A percentile compares a stretch with the other conserved stretches of the same genome.
phyloP scores from a whole-genome alignment of 495 filamentous ascomycete species.

The Neurospora terricola region DNA sequence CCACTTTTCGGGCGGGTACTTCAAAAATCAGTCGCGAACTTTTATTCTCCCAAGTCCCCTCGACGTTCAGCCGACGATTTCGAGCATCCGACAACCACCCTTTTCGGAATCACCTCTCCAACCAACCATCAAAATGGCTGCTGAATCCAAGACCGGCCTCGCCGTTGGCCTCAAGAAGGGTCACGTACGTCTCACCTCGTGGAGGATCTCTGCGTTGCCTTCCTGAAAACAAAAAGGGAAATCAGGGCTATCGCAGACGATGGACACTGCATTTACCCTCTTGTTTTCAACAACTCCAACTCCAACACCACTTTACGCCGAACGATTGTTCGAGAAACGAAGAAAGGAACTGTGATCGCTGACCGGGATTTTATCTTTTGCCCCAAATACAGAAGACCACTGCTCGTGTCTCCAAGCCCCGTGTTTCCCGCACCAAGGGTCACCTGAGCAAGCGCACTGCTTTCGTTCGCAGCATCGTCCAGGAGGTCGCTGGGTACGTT shows the following conservation, averaged over 20 bases:
- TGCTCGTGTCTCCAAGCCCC: conserved; percentile 70
- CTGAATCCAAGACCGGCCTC: conserved; percentile 55
- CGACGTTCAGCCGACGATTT: conserved; percentile 10
- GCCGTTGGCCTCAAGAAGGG: conserved; percentile 79
- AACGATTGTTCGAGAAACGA: not conserved
- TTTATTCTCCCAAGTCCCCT: conserved; percentile 11
- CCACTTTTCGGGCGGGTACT: not conserved
- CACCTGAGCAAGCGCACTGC: conserved; percentile 84
- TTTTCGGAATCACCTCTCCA: conserved; percentile 5
- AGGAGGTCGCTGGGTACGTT: conserved; percentile 82
- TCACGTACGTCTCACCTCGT: conserved; percentile 67
- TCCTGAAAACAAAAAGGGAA: conserved; percentile 11
- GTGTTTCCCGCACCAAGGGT: conserved; percentile 83
- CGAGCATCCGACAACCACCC: conserved; percentile 12
- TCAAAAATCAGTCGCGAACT: conserved; percentile 9
- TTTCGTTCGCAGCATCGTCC: conserved; percentile 85
- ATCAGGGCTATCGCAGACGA: conserved; percentile 15
- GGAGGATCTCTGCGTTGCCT: conserved; percentile 48
- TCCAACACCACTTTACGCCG: not conserved
- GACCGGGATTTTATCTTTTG: conserved; percentile 33
- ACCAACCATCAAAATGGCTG: conserved; percentile 23
- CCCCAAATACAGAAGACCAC: conserved; percentile 71
- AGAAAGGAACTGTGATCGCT: conserved; percentile 20
- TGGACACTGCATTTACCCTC: conserved; percentile 14
- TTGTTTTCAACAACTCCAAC: conserved; percentile 1